Base-by-base conservation (phyloP, 768 basidiomycete genomes). In the Coprinopsis marcescibilis region DNA sequence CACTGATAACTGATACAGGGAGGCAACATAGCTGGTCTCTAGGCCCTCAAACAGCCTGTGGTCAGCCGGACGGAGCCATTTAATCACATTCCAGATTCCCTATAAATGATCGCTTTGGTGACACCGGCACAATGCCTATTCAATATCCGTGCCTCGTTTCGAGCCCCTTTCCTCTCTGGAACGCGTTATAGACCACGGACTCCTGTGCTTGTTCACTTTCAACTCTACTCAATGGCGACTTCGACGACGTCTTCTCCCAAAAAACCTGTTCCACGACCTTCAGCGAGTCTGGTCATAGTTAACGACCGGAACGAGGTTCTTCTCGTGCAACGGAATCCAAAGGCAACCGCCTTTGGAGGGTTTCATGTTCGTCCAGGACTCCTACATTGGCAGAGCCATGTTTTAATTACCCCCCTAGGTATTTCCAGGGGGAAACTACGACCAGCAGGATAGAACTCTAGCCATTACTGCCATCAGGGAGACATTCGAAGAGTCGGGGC, bases 401-500 rank as follows among this genome's bases (percentile, higher is more conserved):
- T 48, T 19, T 14, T 33, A 37, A 42, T 33, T 40, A 6, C 6
- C 33, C 42, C 13, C 49, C 20, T 51, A 88, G 85, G 85, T 86
- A 23, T 89, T 87, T 55, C 85, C 85, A 5, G 85, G 85, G 12
- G 85, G 85, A 14, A 85, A 85, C 59, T 71, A 68, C 33, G 85
- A 86, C 65, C 52, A 67, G 45, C 82, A 86, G 52, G 85, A 86
- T 53, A 56, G 58, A 4, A 77, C 77, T 8, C 58, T 83, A 15
- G 60, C 61, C 25, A 69, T 81, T 48, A 86, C 83, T 12, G 85
- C 83, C 3, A 80, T 87, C 35, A 72, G 85, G 14, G 85, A 89
- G 63, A 81, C 84, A 0, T 87, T 89, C 48, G 85, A 89, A 56
- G 85, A 89, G 57, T 73, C 83, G 2, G 85, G 85, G 1, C 60